Evolutionary conservation across 441 rosid genomes (phyloP), one percentile per base, ranked within the genome.

Genomic region (Omphalea diandra): DNA sequence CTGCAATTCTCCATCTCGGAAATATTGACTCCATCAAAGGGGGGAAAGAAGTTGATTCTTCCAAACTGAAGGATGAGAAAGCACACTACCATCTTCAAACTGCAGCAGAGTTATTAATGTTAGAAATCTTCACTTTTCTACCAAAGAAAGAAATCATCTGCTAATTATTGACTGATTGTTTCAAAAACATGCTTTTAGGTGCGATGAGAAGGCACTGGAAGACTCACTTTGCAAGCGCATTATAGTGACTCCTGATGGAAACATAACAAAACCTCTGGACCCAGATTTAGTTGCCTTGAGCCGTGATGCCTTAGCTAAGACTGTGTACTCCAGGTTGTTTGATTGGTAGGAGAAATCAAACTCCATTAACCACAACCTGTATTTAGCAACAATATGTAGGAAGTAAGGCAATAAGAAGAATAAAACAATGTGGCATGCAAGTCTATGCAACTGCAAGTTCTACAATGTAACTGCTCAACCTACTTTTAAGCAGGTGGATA

Each of bases 1-100:
- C 94, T 71, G 87, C 90, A 29, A 85, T 89, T 57, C 91, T 89
- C 63, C 94, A 89, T 70, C 86, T 89, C 9, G 94, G 94, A 69
- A 89, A 89, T 67, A 76, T 89, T 20, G 79, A 84, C 36, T 89
- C 87, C 67, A 41, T 74, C 17, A 89, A 89, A 79, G 91, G 91
- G n/a, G n/a, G n/a, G 63, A 81, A 84, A 69, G 94, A 89, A 64
- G 77, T 76, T 0, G 94, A 89, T 73, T 89, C 94, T 36, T 89
- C 94, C 31, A 78, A 75, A 68, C 82, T 83, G 6, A 89, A 78
- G 77, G 94, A 87, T 78, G 89, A 87, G 22, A 85, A 89, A 71
- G 82, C 91, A 44, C 52, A 36, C 49, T 79, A 59, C 79, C 90
- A 89, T 79, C 87, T 89, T 56, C 80, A 55, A 54, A 89, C 89